Evolutionary conservation across 163 green algal species (phyloP), one percentile per base, ranked within the genome.

Genomic region (Trebouxia gelatinosa): DNA sequence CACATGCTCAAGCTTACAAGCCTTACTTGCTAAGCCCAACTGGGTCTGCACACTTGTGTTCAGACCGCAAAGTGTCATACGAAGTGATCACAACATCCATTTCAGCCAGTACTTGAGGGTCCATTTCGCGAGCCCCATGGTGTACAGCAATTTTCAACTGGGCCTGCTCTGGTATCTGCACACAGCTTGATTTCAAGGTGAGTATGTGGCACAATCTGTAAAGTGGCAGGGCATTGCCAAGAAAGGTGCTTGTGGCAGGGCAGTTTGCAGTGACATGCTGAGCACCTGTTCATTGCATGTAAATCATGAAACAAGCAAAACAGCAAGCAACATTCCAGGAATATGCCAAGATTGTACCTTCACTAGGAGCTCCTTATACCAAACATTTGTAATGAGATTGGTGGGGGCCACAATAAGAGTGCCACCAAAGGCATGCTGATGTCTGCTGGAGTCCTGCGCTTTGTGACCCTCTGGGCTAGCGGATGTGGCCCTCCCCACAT

Each of bases 401-500:
- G 91, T 95, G n/a, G 93, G 93, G 57, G 90, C 95, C 35, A 98
- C 93, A 31, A 98, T 83, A 38, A 98, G 89, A 7, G 93, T 97
- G 54, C 34, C 46, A 67, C 50, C 46, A 29, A 28, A n/a, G n/a
- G n/a, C n/a, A n/a, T n/a, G n/a, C n/a, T n/a, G n/a, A n/a, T n/a
- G n/a, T n/a, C n/a, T n/a, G n/a, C n/a, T n/a, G n/a, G n/a, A n/a
- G n/a, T n/a, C n/a, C n/a, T n/a, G n/a, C n/a, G n/a, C n/a, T n/a
- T n/a, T n/a, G n/a, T n/a, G n/a, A n/a, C n/a, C n/a, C n/a, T n/a
- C n/a, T n/a, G n/a, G n/a, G n/a, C n/a, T n/a, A n/a, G n/a, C n/a
- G n/a, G n/a, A n/a, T n/a, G n/a, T n/a, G n/a, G n/a, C n/a, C n/a
- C n/a, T n/a, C n/a, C n/a, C n/a, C n/a, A n/a, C n/a, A n/a, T n/a